phyloP scores from a whole-genome alignment of 805 yeast genomes.

The Kodamaea jinghongensis region DNA sequence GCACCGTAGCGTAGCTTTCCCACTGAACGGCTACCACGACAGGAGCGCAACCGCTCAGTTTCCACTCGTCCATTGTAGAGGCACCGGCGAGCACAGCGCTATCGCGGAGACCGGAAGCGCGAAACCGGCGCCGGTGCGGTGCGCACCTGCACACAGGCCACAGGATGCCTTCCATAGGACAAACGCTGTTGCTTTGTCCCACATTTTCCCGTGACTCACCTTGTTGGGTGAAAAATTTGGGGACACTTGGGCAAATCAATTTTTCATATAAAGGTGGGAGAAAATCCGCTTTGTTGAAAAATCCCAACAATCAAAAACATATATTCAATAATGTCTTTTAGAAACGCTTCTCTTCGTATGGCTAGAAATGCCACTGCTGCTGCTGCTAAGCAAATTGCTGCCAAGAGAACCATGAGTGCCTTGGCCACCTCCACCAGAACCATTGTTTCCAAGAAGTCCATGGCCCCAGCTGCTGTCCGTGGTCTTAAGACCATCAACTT shows the following conservation, averaged over 20 bases:
- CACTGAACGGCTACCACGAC: too few relatives aligned
- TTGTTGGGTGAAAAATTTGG: constrained; percentile 2
- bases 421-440: constrained; percentile 48
- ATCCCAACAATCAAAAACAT: constrained; percentile 1
- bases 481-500: constrained; percentile 96
- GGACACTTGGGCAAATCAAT: neutral
- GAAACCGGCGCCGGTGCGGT: constrained; percentile 2
- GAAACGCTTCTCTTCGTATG: constrained; percentile 42
- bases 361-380: constrained; percentile 47
- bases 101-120: constrained; percentile 5
- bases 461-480: constrained; percentile 61
- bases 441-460: constrained; percentile 35
- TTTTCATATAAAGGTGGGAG: constrained; percentile 2
- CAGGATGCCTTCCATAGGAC: too few relatives aligned
- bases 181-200: neutral
- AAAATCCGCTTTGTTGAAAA: constrained; percentile 5
- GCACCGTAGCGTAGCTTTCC: too few relatives aligned
- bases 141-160: too few relatives aligned
- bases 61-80: too few relatives aligned
- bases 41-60: too few relatives aligned
- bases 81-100: too few relatives aligned
- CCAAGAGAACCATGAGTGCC: constrained; percentile 67
- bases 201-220: constrained; percentile 2
- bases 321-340: constrained; percentile 36
- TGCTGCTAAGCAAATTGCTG: constrained; percentile 43